Base-by-base conservation (phyloP, 352 stramenopile genomes). In the Phytophthora kernoviae region DNA sequence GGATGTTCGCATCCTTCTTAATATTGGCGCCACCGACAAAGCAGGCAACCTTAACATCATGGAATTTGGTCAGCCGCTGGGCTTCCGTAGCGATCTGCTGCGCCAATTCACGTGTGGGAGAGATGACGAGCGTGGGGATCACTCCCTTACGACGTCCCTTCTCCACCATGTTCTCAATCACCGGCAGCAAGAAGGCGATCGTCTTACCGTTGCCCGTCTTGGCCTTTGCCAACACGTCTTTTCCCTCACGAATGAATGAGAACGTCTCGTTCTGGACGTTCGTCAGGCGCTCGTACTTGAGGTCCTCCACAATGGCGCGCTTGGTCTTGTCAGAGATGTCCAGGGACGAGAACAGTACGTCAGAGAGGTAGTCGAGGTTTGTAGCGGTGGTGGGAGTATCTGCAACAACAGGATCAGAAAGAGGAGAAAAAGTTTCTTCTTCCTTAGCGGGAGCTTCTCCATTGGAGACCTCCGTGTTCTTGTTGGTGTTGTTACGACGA, bases 41-140 rank as follows among this genome's bases (percentile, higher is more conserved):
- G 61, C 77, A 93, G 9, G 67, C 64, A 6, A 87, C 72, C 24
- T 73, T 65, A 41, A 96, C 41, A 7, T 76, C 58, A 66, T 97
- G 89, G 75, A 96, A 98, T 44, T 79, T 88, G 47, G 80, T 73
- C 12, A 99, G 72, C 14, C 89, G 81, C 43, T 87, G 78, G 2
- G 86, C 93, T 69, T 99, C 92, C 18, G 81, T 84, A 2, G 81
- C 75, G 50, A 99, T 99, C 77, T 99, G 97, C 41, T 98, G 73
- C 17, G 96, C 96, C 27, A 99, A 65, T 73, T 99, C 97, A 26
- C 96, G 82, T 54, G 96, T 99, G 9, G 96, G 96, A 9, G 92
- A 98, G 52, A 99, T 90, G 9, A 98, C 78, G 32, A 99, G 78
- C 9, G 87, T 94, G 22, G 90, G 93, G 21, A 98, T 84, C 5